Evolutionary conservation across 1,284 basidiomycete genomes (phyloP).

Genomic region (Heterobasidion annosum): DNA sequence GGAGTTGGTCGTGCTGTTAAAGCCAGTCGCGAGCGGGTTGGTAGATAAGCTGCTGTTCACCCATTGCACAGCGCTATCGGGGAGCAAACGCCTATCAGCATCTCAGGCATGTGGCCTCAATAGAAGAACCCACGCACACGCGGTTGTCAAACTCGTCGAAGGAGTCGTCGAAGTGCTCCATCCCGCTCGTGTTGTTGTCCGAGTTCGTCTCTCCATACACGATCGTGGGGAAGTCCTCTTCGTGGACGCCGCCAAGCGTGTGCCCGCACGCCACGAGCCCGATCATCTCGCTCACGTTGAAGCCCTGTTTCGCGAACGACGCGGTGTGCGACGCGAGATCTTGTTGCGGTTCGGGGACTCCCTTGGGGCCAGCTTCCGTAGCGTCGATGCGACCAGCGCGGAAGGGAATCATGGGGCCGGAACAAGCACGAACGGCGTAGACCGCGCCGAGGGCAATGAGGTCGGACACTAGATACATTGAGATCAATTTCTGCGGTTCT

Average conservation of each 20-base stretch:
- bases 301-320: background rate
- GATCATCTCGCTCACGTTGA: background rate
- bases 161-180: background rate
- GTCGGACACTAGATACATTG: background rate
- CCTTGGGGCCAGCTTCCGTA: background rate
- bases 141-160: background rate
- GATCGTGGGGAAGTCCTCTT: background rate
- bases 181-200: background rate
- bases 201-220: background rate
- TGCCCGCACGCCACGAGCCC: background rate
- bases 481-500: background rate
- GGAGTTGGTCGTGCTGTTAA: background rate
- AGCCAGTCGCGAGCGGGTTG: background rate
- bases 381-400: background rate
- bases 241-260: background rate
- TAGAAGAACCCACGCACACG: background rate
- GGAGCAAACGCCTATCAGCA: too few species aligned
- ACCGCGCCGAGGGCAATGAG: background rate
- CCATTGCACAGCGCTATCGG: background rate
- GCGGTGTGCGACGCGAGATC: background rate
- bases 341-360: background rate
- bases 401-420: background rate
- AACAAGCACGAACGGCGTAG: background rate
- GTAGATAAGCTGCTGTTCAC: background rate
- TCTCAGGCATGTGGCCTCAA: background rate